A percentile compares a stretch with the other conserved stretches of the same genome.
Conservation (phyloP, 176 grass and related monocot species). For the Bromus sterilis region DNA sequence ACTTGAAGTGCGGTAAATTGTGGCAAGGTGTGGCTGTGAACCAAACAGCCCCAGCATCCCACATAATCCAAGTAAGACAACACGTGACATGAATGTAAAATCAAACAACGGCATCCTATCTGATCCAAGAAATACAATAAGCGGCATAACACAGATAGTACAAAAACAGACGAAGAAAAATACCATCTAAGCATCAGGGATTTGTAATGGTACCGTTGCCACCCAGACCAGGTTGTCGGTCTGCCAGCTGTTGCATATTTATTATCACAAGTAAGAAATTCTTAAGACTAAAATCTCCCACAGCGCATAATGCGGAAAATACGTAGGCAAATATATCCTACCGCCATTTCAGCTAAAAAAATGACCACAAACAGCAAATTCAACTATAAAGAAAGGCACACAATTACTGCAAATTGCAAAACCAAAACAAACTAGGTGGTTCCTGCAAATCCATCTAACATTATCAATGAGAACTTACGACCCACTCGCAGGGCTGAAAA, state of each 20-base stretch:
- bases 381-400: not conserved
- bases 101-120: not conserved
- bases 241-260: not conserved
- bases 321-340: not conserved
- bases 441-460: not conserved
- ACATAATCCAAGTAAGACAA: not conserved
- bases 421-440: not conserved
- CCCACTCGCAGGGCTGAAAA: not conserved
- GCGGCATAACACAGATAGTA: not conserved
- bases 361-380: not conserved
- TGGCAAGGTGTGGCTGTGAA: too few species aligned
- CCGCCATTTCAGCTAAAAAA: not conserved
- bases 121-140: not conserved
- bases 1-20: too few species aligned
- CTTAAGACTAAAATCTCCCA: not conserved
- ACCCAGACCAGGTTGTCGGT: not conserved
- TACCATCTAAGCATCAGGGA: not conserved
- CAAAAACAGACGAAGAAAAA: not conserved
- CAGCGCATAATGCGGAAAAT: not conserved
- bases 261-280: not conserved
- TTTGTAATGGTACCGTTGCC: not conserved
- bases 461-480: not conserved
- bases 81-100: not conserved
- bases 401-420: not conserved
- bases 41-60: too few species aligned